Evolutionary conservation across 805 yeast genomes (phyloP).

Genomic region (Barnettozyma sp.): DNA sequence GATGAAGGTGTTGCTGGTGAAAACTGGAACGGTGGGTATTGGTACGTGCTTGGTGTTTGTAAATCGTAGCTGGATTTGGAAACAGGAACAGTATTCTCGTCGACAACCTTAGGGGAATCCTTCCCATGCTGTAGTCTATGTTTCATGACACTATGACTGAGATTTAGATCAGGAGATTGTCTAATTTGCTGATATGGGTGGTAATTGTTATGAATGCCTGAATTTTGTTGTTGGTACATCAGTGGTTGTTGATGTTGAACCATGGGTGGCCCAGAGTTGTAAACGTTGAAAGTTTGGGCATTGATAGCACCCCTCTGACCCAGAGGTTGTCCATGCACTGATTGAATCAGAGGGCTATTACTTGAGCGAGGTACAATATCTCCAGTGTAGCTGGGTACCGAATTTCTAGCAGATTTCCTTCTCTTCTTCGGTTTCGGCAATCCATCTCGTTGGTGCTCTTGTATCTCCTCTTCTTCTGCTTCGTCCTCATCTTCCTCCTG

Average conservation of each 20-base stretch:
- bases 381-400: too few species aligned
- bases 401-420: neutral
- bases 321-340: constrained; percentile 5
- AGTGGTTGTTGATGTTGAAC: constrained; percentile 9
- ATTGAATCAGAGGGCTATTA: constrained; percentile 4
- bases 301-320: neutral
- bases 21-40: constrained; percentile 8
- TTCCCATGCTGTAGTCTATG: constrained; percentile 1
- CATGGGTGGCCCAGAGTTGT: constrained; percentile 7
- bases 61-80: constrained; percentile 2
- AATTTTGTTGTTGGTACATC: constrained; percentile 6
- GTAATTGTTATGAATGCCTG: too few species aligned
- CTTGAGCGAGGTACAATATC: neutral
- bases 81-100: constrained; percentile 5
- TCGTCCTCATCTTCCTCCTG: constrained; percentile 5
- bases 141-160: neutral
- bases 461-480: constrained; percentile 1
- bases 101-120: constrained; percentile 1
- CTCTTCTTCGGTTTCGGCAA: neutral
- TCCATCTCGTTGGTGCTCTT: too few species aligned
- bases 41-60: constrained; percentile 7
- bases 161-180: neutral
- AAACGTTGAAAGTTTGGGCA: constrained; percentile 3
- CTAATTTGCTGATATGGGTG: constrained; percentile 8
- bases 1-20: constrained; percentile 14